Evolutionary conservation across 2,329 filamentous ascomycete species (phyloP).

Genomic region (Epichloe sibirici): DNA sequence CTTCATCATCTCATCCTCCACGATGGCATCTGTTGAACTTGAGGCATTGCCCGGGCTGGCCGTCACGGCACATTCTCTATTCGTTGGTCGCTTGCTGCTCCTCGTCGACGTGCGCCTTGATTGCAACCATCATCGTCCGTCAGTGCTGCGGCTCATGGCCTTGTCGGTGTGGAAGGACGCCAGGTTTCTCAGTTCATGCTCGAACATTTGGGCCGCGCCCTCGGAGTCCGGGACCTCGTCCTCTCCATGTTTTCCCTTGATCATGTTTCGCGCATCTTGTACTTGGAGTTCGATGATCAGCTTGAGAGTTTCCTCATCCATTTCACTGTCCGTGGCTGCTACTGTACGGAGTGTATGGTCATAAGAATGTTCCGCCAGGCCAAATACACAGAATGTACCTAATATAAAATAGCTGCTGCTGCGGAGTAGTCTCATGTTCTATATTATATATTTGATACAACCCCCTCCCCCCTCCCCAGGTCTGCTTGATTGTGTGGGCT

Average conservation of each 20-base stretch:
- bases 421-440: too few species aligned
- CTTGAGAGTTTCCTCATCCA: constrained; percentile 8
- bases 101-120: background rate
- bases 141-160: constrained; percentile 8
- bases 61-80: background rate
- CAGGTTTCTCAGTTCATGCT: constrained; percentile 7
- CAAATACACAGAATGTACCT: too few species aligned
- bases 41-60: background rate
- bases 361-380: too few species aligned
- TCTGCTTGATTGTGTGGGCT: too few species aligned
- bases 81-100: background rate
- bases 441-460: too few species aligned
- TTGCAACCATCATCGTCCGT: constrained; percentile 7
- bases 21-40: background rate
- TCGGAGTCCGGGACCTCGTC: constrained; percentile 3
- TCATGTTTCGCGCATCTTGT: constrained; percentile 7
- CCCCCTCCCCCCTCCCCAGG: too few species aligned
- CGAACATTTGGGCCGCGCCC: constrained; percentile 6
- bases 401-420: too few species aligned
- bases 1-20: background rate
- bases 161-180: constrained; percentile 5
- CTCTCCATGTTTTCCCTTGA: constrained; percentile 8
- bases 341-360: too few species aligned
- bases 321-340: background rate
- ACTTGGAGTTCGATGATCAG: constrained; percentile 11